phyloP scores from a whole-genome alignment of 2,329 filamentous ascomycete species.

The Curvularia hawaiiensis region DNA sequence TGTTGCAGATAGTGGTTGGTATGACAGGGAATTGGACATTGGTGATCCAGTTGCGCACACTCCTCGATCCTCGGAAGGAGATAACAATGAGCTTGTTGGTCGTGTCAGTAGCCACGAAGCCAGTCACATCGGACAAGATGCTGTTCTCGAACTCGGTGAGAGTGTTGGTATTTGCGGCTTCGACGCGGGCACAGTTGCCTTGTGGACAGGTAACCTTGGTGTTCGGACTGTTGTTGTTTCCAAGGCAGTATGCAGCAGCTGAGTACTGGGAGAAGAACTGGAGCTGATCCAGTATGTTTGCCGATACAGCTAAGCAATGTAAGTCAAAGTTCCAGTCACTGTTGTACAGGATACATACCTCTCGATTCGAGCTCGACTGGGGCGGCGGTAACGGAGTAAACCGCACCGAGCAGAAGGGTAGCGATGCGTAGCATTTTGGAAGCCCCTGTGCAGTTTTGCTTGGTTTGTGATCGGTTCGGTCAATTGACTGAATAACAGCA shows the following conservation, averaged over 20 bases:
- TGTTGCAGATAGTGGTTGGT: constrained; percentile 49
- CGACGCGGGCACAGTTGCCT: constrained; percentile 56
- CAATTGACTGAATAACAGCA: neutral
- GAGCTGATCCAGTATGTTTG: constrained; percentile 49
- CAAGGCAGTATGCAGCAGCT: constrained; percentile 58
- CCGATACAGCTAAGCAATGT: constrained; percentile 42
- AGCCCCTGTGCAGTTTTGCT: constrained; percentile 13
- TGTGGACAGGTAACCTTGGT: constrained; percentile 52
- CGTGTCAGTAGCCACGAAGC: constrained; percentile 54
- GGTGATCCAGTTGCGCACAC: constrained; percentile 66
- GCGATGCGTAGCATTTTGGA: constrained; percentile 23
- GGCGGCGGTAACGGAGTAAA: constrained; percentile 30
- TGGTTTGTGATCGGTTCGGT: neutral
- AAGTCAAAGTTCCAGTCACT: neutral
- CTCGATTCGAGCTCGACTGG: constrained; percentile 36
- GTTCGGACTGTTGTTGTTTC: constrained; percentile 53
- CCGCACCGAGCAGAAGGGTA: constrained; percentile 26
- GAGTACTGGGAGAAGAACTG: constrained; percentile 58
- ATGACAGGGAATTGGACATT: constrained; percentile 55
- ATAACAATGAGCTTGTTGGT: constrained; percentile 62
- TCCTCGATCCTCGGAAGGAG: constrained; percentile 63
- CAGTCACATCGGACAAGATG: constrained; percentile 51
- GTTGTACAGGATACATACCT: constrained; percentile 25
- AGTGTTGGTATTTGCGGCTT: constrained; percentile 53
- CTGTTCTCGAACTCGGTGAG: constrained; percentile 56